A percentile compares a stretch with the other conserved stretches of the same genome.
phyloP scores from a whole-genome alignment of 306 rosid genomes.

The Cicer yamashitae region DNA sequence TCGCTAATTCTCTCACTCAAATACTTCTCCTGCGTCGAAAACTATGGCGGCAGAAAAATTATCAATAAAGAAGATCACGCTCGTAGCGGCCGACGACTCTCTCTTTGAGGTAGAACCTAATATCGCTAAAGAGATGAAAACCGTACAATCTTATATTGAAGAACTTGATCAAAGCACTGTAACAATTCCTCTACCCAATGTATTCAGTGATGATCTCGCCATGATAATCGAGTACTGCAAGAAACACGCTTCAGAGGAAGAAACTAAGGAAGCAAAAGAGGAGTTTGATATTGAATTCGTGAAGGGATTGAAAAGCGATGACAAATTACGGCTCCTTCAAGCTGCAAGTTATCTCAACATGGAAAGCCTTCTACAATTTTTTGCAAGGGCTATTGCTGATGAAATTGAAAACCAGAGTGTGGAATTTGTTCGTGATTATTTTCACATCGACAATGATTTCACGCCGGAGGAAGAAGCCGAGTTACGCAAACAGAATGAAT shows the following conservation, averaged over 20 bases:
- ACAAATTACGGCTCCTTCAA: constrained; percentile 17
- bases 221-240: not conserved
- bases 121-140: not conserved
- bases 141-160: not conserved
- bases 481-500: constrained; percentile 1
- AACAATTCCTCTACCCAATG: not conserved
- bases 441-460: constrained; percentile 40
- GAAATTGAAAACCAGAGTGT: constrained; percentile 44
- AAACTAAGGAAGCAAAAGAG: not conserved
- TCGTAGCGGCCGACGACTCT: too few species aligned
- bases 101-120: not conserved
- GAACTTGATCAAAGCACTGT: not conserved
- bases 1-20: too few species aligned
- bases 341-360: constrained; percentile 42
- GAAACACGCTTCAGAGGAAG: not conserved
- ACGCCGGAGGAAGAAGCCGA: constrained; percentile 40
- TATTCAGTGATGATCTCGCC: not conserved
- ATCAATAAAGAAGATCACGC: too few species aligned
- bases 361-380: not conserved
- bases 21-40: too few species aligned
- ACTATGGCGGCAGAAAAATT: too few species aligned
- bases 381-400: constrained; percentile 11
- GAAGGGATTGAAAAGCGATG: not conserved
- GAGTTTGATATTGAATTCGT: not conserved
- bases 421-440: constrained; percentile 38